phyloP scores from a whole-genome alignment of 2,329 filamentous ascomycete species.

The Sporothrix schenckii region DNA sequence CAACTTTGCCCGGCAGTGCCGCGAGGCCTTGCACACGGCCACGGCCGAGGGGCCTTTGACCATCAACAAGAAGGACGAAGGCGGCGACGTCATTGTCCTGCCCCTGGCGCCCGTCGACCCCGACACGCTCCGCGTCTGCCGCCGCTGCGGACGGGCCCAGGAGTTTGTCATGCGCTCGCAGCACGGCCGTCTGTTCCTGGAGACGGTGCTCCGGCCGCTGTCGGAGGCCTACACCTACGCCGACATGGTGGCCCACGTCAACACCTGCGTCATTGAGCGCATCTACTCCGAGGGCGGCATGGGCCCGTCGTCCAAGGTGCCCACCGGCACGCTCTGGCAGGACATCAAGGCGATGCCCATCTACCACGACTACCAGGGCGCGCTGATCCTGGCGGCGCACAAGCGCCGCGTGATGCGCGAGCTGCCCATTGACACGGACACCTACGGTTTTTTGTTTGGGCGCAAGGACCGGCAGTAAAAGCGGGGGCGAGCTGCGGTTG shows the following conservation, averaged over 20 bases:
- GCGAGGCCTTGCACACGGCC: constrained; percentile 17
- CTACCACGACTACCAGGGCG: constrained; percentile 32
- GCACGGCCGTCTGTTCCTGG: constrained; percentile 34
- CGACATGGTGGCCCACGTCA: constrained; percentile 32
- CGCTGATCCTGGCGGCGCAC: constrained; percentile 29
- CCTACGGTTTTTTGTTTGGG: constrained; percentile 19
- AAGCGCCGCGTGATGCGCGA: constrained; percentile 18
- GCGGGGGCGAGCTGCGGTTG: no score
- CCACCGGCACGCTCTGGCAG: neutral
- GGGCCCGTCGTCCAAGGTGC: neutral
- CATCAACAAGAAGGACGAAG: neutral
- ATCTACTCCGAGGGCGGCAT: constrained; percentile 28
- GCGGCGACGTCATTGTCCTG: neutral
- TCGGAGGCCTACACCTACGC: constrained; percentile 25
- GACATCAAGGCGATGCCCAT: constrained; percentile 30
- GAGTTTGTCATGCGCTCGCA: constrained; percentile 33
- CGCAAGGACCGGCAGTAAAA: neutral
- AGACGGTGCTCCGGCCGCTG: constrained; percentile 34
- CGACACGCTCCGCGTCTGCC: neutral
- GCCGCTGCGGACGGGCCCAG: constrained; percentile 1
- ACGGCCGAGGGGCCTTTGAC: neutral
- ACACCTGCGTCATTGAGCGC: constrained; percentile 31
- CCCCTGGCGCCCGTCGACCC: neutral
- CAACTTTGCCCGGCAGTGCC: constrained; percentile 33
- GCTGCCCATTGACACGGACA: constrained; percentile 28